A percentile compares a stretch with the other conserved stretches of the same genome.
Conservation (phyloP, 371 early-diverging fungal genomes). For the Apophysomyces ossiformis region DNA sequence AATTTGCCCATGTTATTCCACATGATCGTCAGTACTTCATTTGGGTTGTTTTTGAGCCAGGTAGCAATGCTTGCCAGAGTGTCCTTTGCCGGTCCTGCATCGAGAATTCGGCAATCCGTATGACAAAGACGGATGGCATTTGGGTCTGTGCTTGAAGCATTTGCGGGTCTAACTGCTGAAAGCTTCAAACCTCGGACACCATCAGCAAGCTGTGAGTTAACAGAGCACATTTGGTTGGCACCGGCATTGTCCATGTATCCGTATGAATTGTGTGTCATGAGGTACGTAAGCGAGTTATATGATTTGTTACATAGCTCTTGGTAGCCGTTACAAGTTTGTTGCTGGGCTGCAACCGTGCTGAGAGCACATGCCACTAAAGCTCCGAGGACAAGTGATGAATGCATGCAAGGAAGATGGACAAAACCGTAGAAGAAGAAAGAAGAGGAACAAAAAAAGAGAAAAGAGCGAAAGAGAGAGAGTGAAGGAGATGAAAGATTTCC, state of each 20-base stretch:
- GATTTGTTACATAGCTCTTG: conserved; percentile 63
- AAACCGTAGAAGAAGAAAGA: background rate
- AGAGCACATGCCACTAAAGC: background rate
- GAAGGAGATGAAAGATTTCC: background rate
- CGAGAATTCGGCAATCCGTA: conserved; percentile 60
- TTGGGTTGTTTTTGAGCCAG: conserved; percentile 65
- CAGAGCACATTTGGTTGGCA: conserved; percentile 68
- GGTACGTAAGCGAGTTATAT: conserved; percentile 61
- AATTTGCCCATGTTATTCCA: conserved; percentile 62
- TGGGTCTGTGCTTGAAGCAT: conserved; percentile 25
- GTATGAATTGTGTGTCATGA: conserved; percentile 80
- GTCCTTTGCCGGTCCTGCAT: conserved; percentile 59
- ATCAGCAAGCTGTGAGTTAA: conserved; percentile 66
- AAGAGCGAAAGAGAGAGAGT: background rate
- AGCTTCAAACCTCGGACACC: conserved; percentile 77
- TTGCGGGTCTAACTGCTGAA: conserved; percentile 55
- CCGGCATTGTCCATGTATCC: conserved; percentile 60
- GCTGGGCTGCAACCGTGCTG: conserved; percentile 15
- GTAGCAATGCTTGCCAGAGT: conserved; percentile 52
- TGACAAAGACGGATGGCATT: conserved; percentile 72
- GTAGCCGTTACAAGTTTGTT: conserved; percentile 73
- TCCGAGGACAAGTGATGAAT: conserved; percentile 5
- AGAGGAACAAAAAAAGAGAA: background rate
- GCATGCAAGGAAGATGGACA: background rate
- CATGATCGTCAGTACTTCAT: conserved; percentile 75